Base-by-base conservation (phyloP, 73 alveolate species). In the Diophrys appendiculata region DNA sequence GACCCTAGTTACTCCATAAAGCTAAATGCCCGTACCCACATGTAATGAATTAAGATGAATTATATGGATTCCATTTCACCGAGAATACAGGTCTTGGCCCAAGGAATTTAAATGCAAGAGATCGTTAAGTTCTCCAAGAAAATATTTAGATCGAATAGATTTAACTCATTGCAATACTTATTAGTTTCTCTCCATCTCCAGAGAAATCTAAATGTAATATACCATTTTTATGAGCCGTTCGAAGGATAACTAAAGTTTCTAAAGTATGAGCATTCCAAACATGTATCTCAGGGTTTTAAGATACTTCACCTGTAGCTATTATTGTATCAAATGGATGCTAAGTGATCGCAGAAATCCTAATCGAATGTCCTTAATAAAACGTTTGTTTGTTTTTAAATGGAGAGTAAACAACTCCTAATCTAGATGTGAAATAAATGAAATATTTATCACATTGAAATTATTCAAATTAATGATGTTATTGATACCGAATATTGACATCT, bases 281-380 rank as follows among this genome's bases (percentile, higher is more conserved):
- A 76, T 93, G 97, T 13, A 95, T 81, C 8, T 72, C 72, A 13
- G 94, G 94, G 73, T 33, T 84, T 24, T 73, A 32, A 69, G 90
- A 82, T 30, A 94, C 97, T 76, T 95, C 99, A 0, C 99, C 99
- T 60, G 98, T 93, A 34, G 99, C 99, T 0, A 95, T 93, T 65
- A 88, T 76, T 79, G 88, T 80, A 52, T 92, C 80, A 69, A 80
- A 76, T 8, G 96, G 96, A 84, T 95, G 97, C 68, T 88, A 77
- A 18, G 97, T 98, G 23, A 95, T 73, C 24, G 97, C 92, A 26
- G 97, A 83, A 22, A 95, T 91, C 82, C 89, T 93, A n/a, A 86
- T 73, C 77, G 84, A 82, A 78, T 95, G 99, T 0, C 99, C 99
- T 77, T 95, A 93, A 84, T 95, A 95, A 69, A 95, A 92, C 82